These are phyloP conservation scores for Biscogniauxia mediterranea DNA, from an alignment of 2,329 filamentous ascomycete genomes.

Conservation along the genomic window DNA sequence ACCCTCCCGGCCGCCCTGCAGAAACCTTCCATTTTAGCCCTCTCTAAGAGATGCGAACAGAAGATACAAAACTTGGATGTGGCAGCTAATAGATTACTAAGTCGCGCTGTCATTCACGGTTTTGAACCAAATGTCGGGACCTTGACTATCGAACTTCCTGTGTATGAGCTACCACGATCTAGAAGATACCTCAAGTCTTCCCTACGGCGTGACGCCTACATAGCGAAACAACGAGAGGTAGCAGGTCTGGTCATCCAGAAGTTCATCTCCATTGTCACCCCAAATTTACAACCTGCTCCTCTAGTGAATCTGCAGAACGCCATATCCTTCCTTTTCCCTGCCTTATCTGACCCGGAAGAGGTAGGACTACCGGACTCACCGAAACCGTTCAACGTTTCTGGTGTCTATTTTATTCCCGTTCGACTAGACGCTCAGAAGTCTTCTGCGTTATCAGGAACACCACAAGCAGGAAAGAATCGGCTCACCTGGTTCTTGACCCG, in stretches of 20 bases:
- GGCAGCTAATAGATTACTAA: constrained; percentile 55
- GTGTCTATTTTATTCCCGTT: constrained; percentile 47
- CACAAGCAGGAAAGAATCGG: constrained; percentile 1
- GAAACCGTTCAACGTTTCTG: constrained; percentile 50
- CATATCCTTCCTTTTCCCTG: constrained; percentile 49
- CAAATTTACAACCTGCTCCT: constrained; percentile 43
- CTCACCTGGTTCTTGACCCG: constrained; percentile 46
- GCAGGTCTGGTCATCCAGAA: constrained; percentile 47
- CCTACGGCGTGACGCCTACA: constrained; percentile 27
- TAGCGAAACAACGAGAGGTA: constrained; percentile 40
- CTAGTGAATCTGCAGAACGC: constrained; percentile 44
- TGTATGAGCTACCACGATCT: constrained; percentile 22
- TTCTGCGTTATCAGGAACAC: neutral
- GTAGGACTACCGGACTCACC: constrained; percentile 13
- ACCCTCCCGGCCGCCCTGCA: constrained; percentile 68
- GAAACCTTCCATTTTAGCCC: constrained; percentile 58
- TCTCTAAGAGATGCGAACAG: constrained; percentile 53
- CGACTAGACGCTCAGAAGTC: constrained; percentile 4
- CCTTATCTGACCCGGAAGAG: constrained; percentile 31
- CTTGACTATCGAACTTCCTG: constrained; percentile 45
- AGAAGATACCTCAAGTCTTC: constrained; percentile 19
- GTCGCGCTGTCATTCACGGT: constrained; percentile 43
- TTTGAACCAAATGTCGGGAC: constrained; percentile 50
- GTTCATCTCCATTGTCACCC: constrained; percentile 50
- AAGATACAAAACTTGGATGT: constrained; percentile 45